Percentiles rank a stretch among this genome's conserved stretches.
Conservation (phyloP, 257 asterid genomes). For the Solanum medicagineum region DNA sequence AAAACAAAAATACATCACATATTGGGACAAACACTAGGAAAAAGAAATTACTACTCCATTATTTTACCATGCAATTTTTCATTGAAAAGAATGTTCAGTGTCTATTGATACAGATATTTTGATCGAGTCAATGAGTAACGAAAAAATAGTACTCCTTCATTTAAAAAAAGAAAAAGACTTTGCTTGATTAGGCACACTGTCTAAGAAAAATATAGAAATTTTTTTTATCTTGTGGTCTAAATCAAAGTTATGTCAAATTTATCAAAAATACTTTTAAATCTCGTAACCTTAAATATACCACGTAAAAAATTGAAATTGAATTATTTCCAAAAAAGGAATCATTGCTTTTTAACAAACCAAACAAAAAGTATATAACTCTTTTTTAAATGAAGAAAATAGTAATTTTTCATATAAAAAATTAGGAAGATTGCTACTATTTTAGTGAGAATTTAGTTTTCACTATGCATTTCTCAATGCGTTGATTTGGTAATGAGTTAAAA, state of each 20-base stretch:
- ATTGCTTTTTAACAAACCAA: too few relatives aligned
- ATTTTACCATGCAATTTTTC: not conserved
- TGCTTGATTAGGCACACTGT: too few relatives aligned
- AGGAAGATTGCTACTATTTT: not conserved
- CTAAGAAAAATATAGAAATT: too few relatives aligned
- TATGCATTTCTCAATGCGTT: fast-evolving
- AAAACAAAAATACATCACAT: not conserved
- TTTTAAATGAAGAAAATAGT: too few relatives aligned
- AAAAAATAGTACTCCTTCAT: not conserved
- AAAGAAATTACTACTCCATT: not conserved
- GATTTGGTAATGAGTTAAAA: not conserved
- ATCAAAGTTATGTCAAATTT: too few relatives aligned
- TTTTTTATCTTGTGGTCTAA: too few relatives aligned
- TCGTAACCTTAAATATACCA: too few relatives aligned
- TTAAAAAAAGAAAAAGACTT: too few relatives aligned
- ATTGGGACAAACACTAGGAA: not conserved
- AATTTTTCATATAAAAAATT: not conserved
- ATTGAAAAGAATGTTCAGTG: not conserved
- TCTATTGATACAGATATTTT: not conserved
- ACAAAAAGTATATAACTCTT: too few relatives aligned
- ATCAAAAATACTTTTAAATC: too few relatives aligned
- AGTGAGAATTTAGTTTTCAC: not conserved
- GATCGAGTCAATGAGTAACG: not conserved
- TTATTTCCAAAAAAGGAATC: too few relatives aligned
- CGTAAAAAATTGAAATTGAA: too few relatives aligned